These are phyloP conservation scores for Monotropa hypopitys DNA, from an alignment of 179 eudicot genomes.

Conservation along the genomic window DNA sequence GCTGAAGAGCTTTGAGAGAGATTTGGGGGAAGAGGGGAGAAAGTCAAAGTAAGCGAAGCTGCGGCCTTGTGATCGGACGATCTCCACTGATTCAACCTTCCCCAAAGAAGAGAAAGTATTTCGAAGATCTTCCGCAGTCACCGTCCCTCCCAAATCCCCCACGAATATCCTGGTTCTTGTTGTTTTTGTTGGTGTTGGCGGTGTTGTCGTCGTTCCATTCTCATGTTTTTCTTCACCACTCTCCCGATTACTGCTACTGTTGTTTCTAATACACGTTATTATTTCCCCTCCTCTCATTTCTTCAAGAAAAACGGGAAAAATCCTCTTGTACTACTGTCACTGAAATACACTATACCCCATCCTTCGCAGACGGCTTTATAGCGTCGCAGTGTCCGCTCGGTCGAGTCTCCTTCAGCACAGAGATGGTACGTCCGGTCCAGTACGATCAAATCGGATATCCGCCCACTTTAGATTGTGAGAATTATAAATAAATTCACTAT, in stretches of 20 bases:
- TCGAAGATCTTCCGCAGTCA: conserved; percentile 47
- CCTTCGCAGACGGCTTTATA: too few species aligned
- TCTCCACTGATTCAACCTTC: conserved; percentile 35
- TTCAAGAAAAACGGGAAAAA: not conserved
- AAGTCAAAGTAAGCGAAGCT: conserved; percentile 77
- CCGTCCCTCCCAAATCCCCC: conserved; percentile 70
- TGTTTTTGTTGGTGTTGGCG: not conserved
- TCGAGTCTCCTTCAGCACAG: too few species aligned
- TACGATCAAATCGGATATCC: too few species aligned
- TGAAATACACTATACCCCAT: too few species aligned
- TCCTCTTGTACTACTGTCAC: too few species aligned
- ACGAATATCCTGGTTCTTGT: conserved; percentile 39
- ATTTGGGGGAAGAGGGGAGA: conserved; percentile 52
- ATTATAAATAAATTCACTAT: too few species aligned
- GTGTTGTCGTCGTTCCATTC: not conserved
- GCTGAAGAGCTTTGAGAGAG: conserved; percentile 78
- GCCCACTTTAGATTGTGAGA: too few species aligned
- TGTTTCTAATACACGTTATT: not conserved
- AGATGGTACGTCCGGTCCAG: too few species aligned
- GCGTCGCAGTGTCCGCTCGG: too few species aligned
- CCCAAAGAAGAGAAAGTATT: conserved; percentile 63
- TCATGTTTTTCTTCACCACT: not conserved
- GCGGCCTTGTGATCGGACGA: conserved; percentile 61
- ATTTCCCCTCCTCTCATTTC: not conserved
- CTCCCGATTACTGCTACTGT: not conserved